A percentile compares a stretch with the other conserved stretches of the same genome.
phyloP scores from a whole-genome alignment of 805 yeast genomes.

The Ogataea henricii region DNA sequence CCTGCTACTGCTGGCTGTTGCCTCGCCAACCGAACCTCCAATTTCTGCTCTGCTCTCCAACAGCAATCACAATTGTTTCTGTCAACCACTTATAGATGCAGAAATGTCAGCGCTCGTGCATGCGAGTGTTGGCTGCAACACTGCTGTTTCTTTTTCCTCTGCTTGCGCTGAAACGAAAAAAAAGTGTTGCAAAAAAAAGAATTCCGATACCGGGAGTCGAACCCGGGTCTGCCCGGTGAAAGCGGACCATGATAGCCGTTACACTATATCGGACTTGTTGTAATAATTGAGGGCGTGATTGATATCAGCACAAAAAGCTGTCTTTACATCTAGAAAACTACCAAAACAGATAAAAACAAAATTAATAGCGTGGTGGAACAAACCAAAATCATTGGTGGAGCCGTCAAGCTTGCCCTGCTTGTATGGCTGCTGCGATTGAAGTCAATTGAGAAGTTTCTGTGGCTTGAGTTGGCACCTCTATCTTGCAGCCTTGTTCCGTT shows the following conservation, averaged over 20 bases:
- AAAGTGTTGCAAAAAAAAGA: constrained; percentile 22
- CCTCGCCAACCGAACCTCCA: background rate
- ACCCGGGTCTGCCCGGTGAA: constrained; percentile 85
- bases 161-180: background rate
- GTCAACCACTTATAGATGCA: background rate
- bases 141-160: constrained; percentile 3
- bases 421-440: constrained; percentile 6
- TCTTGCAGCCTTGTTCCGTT: background rate
- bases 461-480: background rate
- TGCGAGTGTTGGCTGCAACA: background rate
- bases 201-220: constrained; percentile 84
- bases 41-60: background rate
- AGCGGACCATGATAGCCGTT: constrained; percentile 84
- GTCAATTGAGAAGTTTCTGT: constrained; percentile 2
- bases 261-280: constrained; percentile 67
- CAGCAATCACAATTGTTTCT: background rate
- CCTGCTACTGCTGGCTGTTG: too few relatives aligned
- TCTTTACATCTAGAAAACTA: constrained; percentile 3
- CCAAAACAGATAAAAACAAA: constrained; percentile 1
- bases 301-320: background rate
- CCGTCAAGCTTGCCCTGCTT: constrained; percentile 1
- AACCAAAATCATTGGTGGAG: background rate
- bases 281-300: background rate
- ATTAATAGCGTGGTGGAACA: constrained; percentile 1
- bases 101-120: background rate